Evolutionary conservation across 2,329 filamentous ascomycete genomes (phyloP), one percentile per base, ranked within the genome.

Genomic region (Pseudogymnoascus sp.): DNA sequence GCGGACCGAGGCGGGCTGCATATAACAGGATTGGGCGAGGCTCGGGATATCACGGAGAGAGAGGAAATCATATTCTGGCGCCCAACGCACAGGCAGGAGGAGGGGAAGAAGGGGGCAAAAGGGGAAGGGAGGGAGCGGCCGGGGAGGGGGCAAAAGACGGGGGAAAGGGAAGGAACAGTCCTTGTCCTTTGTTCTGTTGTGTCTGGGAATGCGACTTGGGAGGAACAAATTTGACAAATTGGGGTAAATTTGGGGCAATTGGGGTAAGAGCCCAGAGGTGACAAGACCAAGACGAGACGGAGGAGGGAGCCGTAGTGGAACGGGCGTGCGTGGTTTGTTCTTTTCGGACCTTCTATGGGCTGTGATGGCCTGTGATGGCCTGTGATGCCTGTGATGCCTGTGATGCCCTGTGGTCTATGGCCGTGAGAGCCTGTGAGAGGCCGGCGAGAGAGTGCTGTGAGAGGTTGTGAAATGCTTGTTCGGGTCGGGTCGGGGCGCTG

Each of bases 21-120:
- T 59, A 33, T 59, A 59, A 59, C 33, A 37, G 28, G 7, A 33
- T 59, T 59, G 28, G 53, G 28, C 28, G 53, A 59, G 33, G 28
- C 53, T 59, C 53, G 53, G 53, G 33, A 59, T 59, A 59, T 59
- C 53, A 59, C 53, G 53, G 53, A 59, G 28, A 59, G 14, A 2
- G 44, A 10, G 16, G 44, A 50, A 50, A 50, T 50, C 44, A 50
- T 50, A 28, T 14, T 14, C 44, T 50, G 44, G 23, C 21, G 44
- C 44, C 44, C 44, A 50, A 50, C 44, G 44, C 44, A 50, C 44
- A 50, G 44, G 44, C 44, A 50, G 44, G 44, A 28, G 44, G 44
- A 23, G 42, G 23, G 42, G 14, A 10, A 5, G 12, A 10, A 3
- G 12, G 44, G 44, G 21, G 12, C 12, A 25, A 31, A 31, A 10